These are phyloP conservation scores for Kwoniella mangroviensis DNA, from an alignment of 768 basidiomycete genomes.

Conservation along the genomic window DNA sequence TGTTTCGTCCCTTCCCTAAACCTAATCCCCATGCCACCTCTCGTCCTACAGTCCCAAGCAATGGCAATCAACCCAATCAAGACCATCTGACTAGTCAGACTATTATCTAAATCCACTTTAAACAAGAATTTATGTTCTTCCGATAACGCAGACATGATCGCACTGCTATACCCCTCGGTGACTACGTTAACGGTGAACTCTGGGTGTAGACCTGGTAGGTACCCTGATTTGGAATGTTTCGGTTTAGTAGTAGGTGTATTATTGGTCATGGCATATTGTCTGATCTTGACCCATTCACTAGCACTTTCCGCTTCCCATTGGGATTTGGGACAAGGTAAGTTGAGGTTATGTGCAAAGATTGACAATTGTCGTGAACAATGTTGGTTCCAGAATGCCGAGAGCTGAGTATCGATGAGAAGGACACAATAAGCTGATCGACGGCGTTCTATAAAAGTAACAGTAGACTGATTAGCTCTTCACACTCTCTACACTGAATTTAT, in stretches of 20 bases:
- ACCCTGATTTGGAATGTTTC: slow-evolving; percentile 21
- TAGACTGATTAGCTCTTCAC: neutral
- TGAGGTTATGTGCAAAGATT: slow-evolving; percentile 48
- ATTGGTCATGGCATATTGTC: slow-evolving; percentile 8
- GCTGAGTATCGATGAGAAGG: slow-evolving; percentile 45
- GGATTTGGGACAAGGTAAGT: slow-evolving; percentile 35
- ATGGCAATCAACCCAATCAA: slow-evolving; percentile 44
- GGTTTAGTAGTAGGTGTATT: slow-evolving; percentile 1
- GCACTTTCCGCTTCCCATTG: slow-evolving; percentile 45
- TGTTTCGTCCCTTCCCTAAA: slow-evolving; percentile 44
- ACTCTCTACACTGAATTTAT: too few species aligned
- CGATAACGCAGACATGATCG: slow-evolving; percentile 33
- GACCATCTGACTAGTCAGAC: slow-evolving; percentile 38
- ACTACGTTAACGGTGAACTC: slow-evolving; percentile 40
- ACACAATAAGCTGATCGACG: slow-evolving; percentile 47
- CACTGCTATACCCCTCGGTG: slow-evolving; percentile 38
- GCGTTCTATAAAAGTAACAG: slow-evolving; percentile 33
- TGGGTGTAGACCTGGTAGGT: slow-evolving; percentile 44
- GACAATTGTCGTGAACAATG: slow-evolving; percentile 45
- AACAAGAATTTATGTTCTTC: slow-evolving; percentile 30
- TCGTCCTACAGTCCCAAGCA: slow-evolving; percentile 47
- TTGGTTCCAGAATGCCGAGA: slow-evolving; percentile 49
- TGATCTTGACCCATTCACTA: slow-evolving; percentile 39
- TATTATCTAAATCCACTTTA: slow-evolving; percentile 34
- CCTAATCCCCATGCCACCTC: slow-evolving; percentile 44